A percentile compares a stretch with the other conserved stretches of the same genome.
phyloP scores from a whole-genome alignment of 441 rosid species.

The Gossypium davidsonii region DNA sequence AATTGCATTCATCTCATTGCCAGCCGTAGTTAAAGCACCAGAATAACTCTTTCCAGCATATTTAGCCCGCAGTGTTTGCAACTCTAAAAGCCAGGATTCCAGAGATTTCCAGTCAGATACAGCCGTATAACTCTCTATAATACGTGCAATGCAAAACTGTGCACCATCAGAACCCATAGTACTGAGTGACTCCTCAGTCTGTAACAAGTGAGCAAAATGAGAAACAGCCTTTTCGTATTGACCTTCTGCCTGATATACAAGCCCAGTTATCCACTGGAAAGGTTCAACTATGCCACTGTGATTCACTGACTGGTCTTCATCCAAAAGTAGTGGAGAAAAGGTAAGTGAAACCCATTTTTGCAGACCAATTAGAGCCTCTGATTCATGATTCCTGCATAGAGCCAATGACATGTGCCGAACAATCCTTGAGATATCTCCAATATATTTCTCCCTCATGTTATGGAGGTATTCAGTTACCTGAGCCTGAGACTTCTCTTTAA shows the following conservation, averaged over 20 bases:
- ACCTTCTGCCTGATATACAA: conserved; percentile 83
- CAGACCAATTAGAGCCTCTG: conserved; percentile 76
- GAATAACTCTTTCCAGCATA: conserved; percentile 93
- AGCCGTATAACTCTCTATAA: conserved; percentile 87
- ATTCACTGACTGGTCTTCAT: conserved; percentile 49
- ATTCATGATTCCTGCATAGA: conserved; percentile 65
- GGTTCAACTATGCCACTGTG: conserved; percentile 34
- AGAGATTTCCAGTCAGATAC: conserved; percentile 88
- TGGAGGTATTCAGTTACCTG: conserved; percentile 57
- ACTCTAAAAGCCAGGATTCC: conserved; percentile 79
- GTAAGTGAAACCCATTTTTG: conserved; percentile 71
- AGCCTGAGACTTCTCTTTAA: conserved; percentile 65
- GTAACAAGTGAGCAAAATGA: conserved; percentile 71
- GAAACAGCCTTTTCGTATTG: conserved; percentile 87
- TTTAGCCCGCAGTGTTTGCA: conserved; percentile 87
- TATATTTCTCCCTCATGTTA: conserved; percentile 43
- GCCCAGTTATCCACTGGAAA: conserved; percentile 81
- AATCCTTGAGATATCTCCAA: conserved; percentile 66
- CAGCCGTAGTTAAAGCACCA: conserved; percentile 92
- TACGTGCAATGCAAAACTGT: conserved; percentile 79
- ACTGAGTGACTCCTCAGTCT: conserved; percentile 71
- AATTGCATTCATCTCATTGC: conserved; percentile 90
- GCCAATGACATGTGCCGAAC: conserved; percentile 73
- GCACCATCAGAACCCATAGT: conserved; percentile 87
- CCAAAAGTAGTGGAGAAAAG: conserved; percentile 66